A percentile compares a stretch with the other conserved stretches of the same genome.
phyloP scores from a whole-genome alignment of 140 eudicot species.

The Stevia rebaudiana region DNA sequence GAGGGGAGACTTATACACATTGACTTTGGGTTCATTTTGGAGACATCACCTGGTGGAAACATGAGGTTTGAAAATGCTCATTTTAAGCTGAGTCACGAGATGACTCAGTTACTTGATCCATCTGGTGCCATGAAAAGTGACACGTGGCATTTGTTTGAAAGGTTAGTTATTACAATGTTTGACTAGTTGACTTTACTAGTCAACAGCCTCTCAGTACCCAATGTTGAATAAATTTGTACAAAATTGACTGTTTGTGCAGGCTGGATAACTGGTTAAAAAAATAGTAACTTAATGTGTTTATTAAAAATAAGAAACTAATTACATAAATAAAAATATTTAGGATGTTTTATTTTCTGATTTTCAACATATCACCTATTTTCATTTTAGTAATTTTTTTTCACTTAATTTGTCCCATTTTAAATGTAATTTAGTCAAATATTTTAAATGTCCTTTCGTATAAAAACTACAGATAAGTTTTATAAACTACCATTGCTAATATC shows the following conservation, averaged over 20 bases:
- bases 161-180: constrained; percentile 38
- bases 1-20: constrained; percentile 94
- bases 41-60: constrained; percentile 94
- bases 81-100: constrained; percentile 94
- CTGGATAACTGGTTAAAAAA: neutral
- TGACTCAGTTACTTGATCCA: constrained; percentile 99
- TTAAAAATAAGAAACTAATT: neutral
- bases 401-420: no score
- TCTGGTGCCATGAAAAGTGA: constrained; percentile 97
- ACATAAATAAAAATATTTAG: neutral
- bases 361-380: neutral
- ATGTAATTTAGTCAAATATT: constrained; percentile 3
- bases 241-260: neutral
- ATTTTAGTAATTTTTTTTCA: neutral
- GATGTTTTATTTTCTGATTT: neutral
- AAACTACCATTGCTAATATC: neutral
- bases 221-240: neutral
- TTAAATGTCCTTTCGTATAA: neutral
- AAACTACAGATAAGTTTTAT: neutral
- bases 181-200: constrained; percentile 10
- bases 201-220: constrained; percentile 1
- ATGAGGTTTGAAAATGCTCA: constrained; percentile 99
- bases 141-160: constrained; percentile 84
- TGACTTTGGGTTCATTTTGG: constrained; percentile 96
- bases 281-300: neutral